A percentile compares a stretch with the other conserved stretches of the same genome.
These are phyloP conservation scores for Saccharomycopsis crataegensis DNA, from an alignment of 1,139 yeast species.

Conservation along the genomic window DNA sequence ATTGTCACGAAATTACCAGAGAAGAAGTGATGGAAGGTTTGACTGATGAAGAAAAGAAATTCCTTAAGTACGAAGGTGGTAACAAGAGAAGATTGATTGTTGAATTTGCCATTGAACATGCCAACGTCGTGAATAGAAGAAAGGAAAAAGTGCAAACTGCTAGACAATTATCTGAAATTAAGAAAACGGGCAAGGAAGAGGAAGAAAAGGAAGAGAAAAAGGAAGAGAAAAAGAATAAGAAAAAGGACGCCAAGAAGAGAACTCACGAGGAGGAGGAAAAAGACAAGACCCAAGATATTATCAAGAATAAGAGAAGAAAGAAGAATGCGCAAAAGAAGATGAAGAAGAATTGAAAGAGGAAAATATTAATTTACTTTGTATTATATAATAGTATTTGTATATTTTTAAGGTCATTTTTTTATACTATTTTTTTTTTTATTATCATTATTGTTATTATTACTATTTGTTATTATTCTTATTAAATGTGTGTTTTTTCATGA, in stretches of 20 bases:
- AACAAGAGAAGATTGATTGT: constrained; percentile 75
- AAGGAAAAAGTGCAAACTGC: constrained; percentile 55
- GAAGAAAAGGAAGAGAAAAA: constrained; percentile 16
- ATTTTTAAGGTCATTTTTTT: neutral
- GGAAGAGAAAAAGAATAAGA: constrained; percentile 18
- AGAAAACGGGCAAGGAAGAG: constrained; percentile 23
- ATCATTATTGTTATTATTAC: neutral
- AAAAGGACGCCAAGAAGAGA: constrained; percentile 21
- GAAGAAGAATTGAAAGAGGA: neutral
- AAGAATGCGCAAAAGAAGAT: constrained; percentile 4
- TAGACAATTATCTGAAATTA: constrained; percentile 31
- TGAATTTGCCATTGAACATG: constrained; percentile 94
- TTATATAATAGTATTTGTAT: neutral
- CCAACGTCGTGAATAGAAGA: constrained; percentile 87
- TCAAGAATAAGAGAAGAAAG: constrained; percentile 9
- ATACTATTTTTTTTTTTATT: neutral
- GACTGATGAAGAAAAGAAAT: constrained; percentile 58
- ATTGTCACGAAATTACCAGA: constrained; percentile 76
- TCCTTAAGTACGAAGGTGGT: constrained; percentile 26
- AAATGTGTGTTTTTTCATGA: neutral
- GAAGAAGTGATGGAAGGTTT: constrained; percentile 69
- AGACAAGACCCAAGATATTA: neutral
- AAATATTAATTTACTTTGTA: neutral
- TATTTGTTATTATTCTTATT: neutral
- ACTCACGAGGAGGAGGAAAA: neutral